Conservation (phyloP, 768 basidiomycete genomes). For the Phlebiopsis flavidoalba region DNA sequence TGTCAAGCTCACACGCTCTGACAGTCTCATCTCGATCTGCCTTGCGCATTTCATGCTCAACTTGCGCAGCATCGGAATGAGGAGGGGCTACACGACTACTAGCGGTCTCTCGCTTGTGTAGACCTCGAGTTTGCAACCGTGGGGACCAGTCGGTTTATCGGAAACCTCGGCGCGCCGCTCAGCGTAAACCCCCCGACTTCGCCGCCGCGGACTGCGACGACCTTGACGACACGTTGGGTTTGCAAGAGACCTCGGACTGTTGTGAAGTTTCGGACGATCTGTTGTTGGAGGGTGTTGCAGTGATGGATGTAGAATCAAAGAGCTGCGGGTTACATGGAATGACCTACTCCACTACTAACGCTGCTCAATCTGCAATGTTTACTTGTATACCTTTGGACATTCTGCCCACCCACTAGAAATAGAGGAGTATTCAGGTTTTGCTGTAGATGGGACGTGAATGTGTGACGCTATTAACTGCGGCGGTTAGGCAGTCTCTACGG, state of each 20-base stretch:
- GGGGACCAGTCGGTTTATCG: background rate
- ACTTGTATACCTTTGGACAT: background rate
- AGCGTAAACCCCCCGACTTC: background rate
- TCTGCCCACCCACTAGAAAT: background rate
- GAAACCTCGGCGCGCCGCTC: constrained; percentile 6
- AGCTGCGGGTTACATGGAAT: too few relatives aligned
- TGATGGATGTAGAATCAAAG: too few relatives aligned
- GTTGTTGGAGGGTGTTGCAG: background rate
- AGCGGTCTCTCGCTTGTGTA: background rate
- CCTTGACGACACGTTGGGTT: background rate
- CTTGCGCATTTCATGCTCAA: constrained; percentile 10
- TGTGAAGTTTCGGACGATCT: background rate
- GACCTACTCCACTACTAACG: background rate
- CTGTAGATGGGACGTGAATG: too few relatives aligned
- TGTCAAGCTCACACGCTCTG: background rate
- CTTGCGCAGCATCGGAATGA: background rate
- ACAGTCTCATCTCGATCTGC: constrained; percentile 9
- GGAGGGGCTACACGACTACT: background rate
- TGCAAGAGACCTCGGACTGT: background rate
- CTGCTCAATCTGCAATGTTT: background rate
- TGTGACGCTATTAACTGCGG: background rate
- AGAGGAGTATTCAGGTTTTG: too few relatives aligned
- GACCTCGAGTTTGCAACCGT: background rate
- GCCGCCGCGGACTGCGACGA: background rate
- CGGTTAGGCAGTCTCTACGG: background rate